These are phyloP conservation scores for Pseudogymnoascus sp. DNA, from an alignment of 2,329 filamentous ascomycete genomes.

Conservation along the genomic window DNA sequence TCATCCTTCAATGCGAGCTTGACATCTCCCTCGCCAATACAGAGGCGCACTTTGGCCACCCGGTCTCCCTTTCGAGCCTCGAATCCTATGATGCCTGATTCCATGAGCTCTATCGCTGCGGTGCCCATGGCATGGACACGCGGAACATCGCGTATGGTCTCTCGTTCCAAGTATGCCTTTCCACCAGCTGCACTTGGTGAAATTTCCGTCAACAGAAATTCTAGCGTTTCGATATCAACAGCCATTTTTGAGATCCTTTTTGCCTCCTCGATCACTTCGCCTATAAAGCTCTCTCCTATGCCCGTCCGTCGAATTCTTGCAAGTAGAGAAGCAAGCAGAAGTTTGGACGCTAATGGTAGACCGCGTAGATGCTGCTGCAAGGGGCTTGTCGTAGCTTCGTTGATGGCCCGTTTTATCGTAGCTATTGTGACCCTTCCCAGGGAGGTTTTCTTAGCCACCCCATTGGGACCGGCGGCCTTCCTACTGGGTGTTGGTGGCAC, in stretches of 20 bases:
- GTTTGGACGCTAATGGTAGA: conserved; percentile 72
- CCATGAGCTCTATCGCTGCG: conserved; percentile 75
- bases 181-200: neutral
- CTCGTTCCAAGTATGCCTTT: conserved; percentile 11
- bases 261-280: conserved; percentile 83
- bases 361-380: conserved; percentile 81
- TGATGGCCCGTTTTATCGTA: conserved; percentile 89
- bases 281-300: conserved; percentile 76
- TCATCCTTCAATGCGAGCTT: conserved; percentile 83
- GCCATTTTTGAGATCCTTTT: conserved; percentile 58
- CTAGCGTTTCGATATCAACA: conserved; percentile 50
- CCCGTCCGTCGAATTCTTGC: conserved; percentile 74
- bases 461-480: conserved; percentile 32
- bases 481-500: conserved; percentile 56
- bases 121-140: conserved; percentile 54
- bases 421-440: conserved; percentile 72
- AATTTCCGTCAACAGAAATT: conserved; percentile 39
- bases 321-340: conserved; percentile 77
- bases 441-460: conserved; percentile 11
- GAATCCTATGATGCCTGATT: conserved; percentile 78
- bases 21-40: conserved; percentile 85
- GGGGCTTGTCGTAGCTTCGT: conserved; percentile 87
- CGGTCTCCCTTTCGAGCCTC: conserved; percentile 76
- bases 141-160: conserved; percentile 28
- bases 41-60: conserved; percentile 76